phyloP scores from a whole-genome alignment of 2,329 filamentous ascomycete species.

The Thielaviopsis musarum region DNA sequence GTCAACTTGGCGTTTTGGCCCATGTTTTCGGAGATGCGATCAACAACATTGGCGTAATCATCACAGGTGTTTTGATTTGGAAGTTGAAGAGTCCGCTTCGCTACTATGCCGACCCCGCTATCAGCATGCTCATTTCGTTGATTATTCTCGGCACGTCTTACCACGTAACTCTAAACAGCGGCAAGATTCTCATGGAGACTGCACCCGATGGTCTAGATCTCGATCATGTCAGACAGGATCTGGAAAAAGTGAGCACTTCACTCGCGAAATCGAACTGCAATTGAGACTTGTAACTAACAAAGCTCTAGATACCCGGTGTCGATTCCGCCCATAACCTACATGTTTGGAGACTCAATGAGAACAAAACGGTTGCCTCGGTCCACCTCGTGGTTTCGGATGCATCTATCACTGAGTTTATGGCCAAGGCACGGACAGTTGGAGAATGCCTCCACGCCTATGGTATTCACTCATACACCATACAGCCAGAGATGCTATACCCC shows the following conservation, averaged over 20 bases:
- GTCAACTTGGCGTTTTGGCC: conserved; percentile 51
- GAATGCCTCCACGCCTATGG: conserved; percentile 60
- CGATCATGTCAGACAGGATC: conserved; percentile 48
- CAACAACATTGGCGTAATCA: conserved; percentile 62
- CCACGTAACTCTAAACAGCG: conserved; percentile 44
- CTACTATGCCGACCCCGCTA: conserved; percentile 56
- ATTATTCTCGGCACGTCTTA: conserved; percentile 51
- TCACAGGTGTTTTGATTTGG: conserved; percentile 55
- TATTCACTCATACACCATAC: conserved; percentile 53
- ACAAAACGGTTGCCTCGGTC: conserved; percentile 50
- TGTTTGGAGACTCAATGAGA: conserved; percentile 57
- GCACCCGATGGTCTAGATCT: conserved; percentile 42
- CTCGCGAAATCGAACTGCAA: background rate
- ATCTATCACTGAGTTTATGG: conserved; percentile 39
- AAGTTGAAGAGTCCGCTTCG: conserved; percentile 36
- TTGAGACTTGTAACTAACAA: conserved; percentile 12
- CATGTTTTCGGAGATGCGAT: conserved; percentile 58
- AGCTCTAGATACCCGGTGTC: conserved; percentile 42
- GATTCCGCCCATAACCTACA: conserved; percentile 55
- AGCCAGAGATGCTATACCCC: conserved; percentile 35
- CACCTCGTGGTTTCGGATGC: conserved; percentile 47
- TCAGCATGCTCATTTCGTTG: conserved; percentile 52
- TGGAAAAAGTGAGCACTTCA: conserved; percentile 37
- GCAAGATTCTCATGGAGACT: conserved; percentile 50
- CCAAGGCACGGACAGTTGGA: conserved; percentile 41